phyloP scores from a whole-genome alignment of 345 rosid genomes.

The Barbarea vulgaris region DNA sequence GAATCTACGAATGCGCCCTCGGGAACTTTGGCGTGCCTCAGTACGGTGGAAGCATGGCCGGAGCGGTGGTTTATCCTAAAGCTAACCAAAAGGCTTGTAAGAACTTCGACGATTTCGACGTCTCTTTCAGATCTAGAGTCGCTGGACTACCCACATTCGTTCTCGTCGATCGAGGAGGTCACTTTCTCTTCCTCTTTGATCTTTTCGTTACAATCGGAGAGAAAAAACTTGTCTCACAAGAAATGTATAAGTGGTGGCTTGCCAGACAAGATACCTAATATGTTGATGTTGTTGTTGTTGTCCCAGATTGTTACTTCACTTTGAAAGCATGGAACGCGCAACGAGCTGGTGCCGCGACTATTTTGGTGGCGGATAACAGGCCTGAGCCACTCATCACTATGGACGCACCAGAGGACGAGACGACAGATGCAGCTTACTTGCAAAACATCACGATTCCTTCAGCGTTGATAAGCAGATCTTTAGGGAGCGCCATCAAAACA shows the following conservation, averaged over 20 bases:
- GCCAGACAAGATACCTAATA: not conserved
- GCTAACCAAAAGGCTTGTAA: constrained; percentile 77
- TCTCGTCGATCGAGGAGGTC: constrained; percentile 94
- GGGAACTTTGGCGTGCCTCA: constrained; percentile 98
- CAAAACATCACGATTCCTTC: constrained; percentile 96
- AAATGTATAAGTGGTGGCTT: not conserved
- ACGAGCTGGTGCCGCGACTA: constrained; percentile 91
- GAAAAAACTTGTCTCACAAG: not conserved
- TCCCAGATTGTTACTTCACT: constrained; percentile 91
- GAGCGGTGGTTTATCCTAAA: constrained; percentile 70
- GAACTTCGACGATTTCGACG: constrained; percentile 56
- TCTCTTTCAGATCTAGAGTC: constrained; percentile 64
- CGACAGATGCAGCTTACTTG: constrained; percentile 64
- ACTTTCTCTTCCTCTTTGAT: not conserved
- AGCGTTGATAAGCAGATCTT: constrained; percentile 74
- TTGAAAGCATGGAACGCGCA: constrained; percentile 97
- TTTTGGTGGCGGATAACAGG: constrained; percentile 83
- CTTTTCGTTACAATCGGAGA: not conserved
- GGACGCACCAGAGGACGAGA: constrained; percentile 86
- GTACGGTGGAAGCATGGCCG: constrained; percentile 99
- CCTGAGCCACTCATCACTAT: constrained; percentile 89
- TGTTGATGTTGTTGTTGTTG: not conserved
- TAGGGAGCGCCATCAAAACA: constrained; percentile 72
- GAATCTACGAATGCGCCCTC: constrained; percentile 82
- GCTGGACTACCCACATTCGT: constrained; percentile 81